Conservation (phyloP, 192 early-diverging fungal species). For the Coemansia sp. region DNA sequence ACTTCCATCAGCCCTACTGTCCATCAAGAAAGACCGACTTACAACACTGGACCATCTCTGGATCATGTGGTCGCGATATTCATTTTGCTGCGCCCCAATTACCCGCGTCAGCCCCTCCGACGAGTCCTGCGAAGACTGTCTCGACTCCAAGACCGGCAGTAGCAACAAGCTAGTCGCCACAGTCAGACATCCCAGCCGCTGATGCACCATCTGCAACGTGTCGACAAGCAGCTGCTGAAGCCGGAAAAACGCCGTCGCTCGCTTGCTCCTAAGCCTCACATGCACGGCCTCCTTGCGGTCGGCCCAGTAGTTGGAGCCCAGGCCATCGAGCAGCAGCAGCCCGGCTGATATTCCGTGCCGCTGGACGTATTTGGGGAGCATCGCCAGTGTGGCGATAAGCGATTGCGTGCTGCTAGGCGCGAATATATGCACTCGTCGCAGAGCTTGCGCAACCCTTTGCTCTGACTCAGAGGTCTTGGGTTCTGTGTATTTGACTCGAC, state of each 20-base stretch:
- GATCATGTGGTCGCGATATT: conserved; percentile 48
- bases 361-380: conserved; percentile 23
- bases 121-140: conserved; percentile 3
- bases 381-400: conserved; percentile 39
- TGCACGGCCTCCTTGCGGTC: conserved; percentile 28
- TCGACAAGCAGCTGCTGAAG: conserved; percentile 45
- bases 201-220: conserved; percentile 25
- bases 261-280: conserved; percentile 21
- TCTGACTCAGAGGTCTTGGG: too few species aligned
- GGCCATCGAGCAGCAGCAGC: conserved; percentile 23
- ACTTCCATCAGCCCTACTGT: background rate
- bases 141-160: conserved; percentile 15
- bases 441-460: background rate
- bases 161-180: conserved; percentile 33
- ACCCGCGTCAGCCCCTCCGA: conserved; percentile 2
- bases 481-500: background rate
- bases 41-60: conserved; percentile 37
- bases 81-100: background rate
- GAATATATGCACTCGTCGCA: conserved; percentile 37
- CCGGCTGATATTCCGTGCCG: background rate
- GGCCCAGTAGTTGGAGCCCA: conserved; percentile 30
- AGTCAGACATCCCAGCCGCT: conserved; percentile 18
- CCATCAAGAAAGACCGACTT: conserved; percentile 33
- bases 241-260: conserved; percentile 45
- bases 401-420: conserved; percentile 20